Percentiles rank a stretch among this genome's conserved stretches.
Evolutionary conservation across 1,284 basidiomycete species (phyloP).

Genomic region (Boletus sp.): DNA sequence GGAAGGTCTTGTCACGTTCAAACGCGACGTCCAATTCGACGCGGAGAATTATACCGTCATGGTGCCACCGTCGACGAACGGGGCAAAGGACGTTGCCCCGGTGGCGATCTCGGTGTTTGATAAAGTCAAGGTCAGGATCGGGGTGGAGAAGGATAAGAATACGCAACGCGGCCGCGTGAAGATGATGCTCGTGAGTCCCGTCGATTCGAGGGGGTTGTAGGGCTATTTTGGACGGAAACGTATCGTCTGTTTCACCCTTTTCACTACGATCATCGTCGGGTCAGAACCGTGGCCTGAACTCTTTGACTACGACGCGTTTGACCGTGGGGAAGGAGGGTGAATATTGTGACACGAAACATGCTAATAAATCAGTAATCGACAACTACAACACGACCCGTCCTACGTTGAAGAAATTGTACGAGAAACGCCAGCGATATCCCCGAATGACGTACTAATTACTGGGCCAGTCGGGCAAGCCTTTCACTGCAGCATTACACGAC

Average conservation of each 20-base stretch:
- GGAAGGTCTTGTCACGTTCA: conserved; percentile 93
- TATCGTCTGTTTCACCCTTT: background rate
- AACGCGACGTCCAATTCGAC: conserved; percentile 85
- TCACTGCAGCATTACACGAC: conserved; percentile 58
- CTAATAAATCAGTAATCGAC: conserved; percentile 8
- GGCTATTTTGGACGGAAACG: background rate
- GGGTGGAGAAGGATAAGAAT: conserved; percentile 93
- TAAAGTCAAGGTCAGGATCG: conserved; percentile 85
- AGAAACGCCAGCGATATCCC: background rate
- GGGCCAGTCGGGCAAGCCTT: conserved; percentile 59
- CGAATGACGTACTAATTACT: conserved; percentile 14
- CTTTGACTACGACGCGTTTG: no score
- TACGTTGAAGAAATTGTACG: background rate
- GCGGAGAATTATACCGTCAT: conserved; percentile 87
- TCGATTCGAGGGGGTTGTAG: conserved; percentile 54
- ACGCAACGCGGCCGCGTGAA: conserved; percentile 92
- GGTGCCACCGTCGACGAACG: conserved; percentile 48
- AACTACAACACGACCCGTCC: conserved; percentile 3
- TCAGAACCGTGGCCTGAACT: no score
- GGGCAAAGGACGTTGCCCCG: conserved; percentile 26
- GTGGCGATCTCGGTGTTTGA: conserved; percentile 85
- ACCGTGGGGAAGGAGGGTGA: background rate
- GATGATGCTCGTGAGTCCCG: conserved; percentile 79
- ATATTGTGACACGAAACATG: background rate
- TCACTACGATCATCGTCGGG: background rate